Base-by-base conservation (phyloP, 352 stramenopile species). In the Pythium periplocum region DNA sequence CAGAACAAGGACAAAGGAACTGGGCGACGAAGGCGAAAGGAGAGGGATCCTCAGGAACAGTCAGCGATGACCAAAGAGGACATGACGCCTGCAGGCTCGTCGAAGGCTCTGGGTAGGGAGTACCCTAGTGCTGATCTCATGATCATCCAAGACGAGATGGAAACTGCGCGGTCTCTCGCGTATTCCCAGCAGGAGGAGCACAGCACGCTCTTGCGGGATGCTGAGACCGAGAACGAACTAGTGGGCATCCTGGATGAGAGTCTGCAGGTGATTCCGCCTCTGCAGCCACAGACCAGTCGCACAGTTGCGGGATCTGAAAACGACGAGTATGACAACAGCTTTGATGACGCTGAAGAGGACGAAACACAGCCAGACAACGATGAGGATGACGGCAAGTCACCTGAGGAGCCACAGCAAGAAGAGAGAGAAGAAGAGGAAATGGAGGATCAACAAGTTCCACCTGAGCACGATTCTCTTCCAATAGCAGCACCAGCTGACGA, bases 211-310 rank as follows among this genome's bases (percentile, higher is more conserved):
- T 26, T 53, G 9, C 42, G 48, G 7, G 59, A 66, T 37, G 9
- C n/a, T 6, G 54, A 62, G 40, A 47, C 50, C 1, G 55, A 62
- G 32, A 55, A 67, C 10, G 78, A 87, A 26, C 68, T 89, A 4
- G 70, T 87, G 17, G 55, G 59, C 35, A 75, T 89, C 11, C 62
- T 87, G 4, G 78, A 89, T 17, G 78, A 89, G 34, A 86, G 69
- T 54, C 42, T 83, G 6, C 17, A 11, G 43, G 43, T 11, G 17
- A 11, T 31, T 30, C 17, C 43, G 17, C 17, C 43, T 48, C 17
- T 48, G 17, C 43, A 48, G 43, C 43, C 43, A 48, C 9, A 30
- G 9, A 11, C 17, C 43, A 48, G 43, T 48, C 43, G 17, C 9
- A 48, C 17, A 48, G 17, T 31, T 48, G 43, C 43, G 43, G 43